Conservation (phyloP, 768 basidiomycete species). For the Pleurotus eryngii region DNA sequence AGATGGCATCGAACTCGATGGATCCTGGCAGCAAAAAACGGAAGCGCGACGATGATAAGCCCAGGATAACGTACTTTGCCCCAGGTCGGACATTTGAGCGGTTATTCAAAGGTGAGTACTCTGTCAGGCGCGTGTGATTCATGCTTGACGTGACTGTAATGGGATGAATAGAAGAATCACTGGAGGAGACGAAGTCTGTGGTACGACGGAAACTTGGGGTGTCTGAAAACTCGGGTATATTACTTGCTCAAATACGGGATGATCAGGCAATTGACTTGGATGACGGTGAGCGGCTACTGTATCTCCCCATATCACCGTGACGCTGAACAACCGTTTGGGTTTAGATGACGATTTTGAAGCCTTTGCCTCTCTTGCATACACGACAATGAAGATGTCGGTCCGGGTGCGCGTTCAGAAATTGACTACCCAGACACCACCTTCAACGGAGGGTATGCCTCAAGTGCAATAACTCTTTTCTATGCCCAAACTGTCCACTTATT, state of each 20-base stretch:
- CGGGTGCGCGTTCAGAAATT: constrained; percentile 38
- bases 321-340: neutral
- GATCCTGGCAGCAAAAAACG: constrained; percentile 41
- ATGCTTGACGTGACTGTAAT: neutral
- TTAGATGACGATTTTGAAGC: constrained; percentile 81
- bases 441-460: no score
- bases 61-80: constrained; percentile 44
- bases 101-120: constrained; percentile 44
- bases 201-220: constrained; percentile 64
- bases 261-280: constrained; percentile 63
- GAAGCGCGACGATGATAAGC: constrained; percentile 36
- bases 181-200: constrained; percentile 53
- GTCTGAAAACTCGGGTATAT: constrained; percentile 27
- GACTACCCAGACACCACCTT: constrained; percentile 3
- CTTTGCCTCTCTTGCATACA: constrained; percentile 47
- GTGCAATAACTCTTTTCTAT: no score
- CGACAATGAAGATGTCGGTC: constrained; percentile 19
- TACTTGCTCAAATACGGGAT: constrained; percentile 51
- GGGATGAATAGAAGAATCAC: constrained; percentile 51
- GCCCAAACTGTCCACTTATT: no score
- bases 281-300: constrained; percentile 51
- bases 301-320: neutral
- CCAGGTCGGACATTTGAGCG: constrained; percentile 46
- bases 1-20: constrained; percentile 9
- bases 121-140: neutral